A percentile compares a stretch with the other conserved stretches of the same genome.
These are phyloP conservation scores for Hanseniaspora lachancei DNA, from an alignment of 805 yeast species.

Conservation along the genomic window DNA sequence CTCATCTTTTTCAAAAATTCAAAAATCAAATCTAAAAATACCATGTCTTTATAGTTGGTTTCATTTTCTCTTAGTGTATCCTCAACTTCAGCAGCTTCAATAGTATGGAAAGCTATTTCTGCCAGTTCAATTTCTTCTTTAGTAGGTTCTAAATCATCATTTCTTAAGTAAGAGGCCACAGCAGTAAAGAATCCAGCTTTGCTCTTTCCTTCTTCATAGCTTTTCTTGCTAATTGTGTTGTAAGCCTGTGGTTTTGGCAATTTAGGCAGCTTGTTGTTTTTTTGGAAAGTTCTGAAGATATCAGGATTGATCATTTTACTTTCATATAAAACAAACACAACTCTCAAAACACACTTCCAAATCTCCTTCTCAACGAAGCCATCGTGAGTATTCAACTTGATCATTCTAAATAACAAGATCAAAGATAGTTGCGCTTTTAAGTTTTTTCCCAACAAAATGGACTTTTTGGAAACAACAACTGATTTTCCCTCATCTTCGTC, in stretches of 20 bases:
- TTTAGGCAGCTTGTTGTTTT: slow-evolving; percentile 36
- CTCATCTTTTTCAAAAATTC: slow-evolving; percentile 28
- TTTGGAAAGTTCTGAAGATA: slow-evolving; percentile 52
- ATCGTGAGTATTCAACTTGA: slow-evolving; percentile 42
- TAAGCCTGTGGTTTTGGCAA: slow-evolving; percentile 56
- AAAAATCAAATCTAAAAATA: slow-evolving; percentile 28
- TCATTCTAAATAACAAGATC: slow-evolving; percentile 68
- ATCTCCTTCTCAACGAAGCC: slow-evolving; percentile 30
- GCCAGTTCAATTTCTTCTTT: slow-evolving; percentile 87
- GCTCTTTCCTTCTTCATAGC: slow-evolving; percentile 35
- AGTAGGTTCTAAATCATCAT: slow-evolving; percentile 85
- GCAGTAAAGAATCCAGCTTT: slow-evolving; percentile 65
- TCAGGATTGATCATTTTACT: slow-evolving; percentile 60
- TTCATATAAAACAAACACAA: slow-evolving; percentile 54
- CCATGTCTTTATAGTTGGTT: slow-evolving; percentile 22
- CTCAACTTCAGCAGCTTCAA: slow-evolving; percentile 52
- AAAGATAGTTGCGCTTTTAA: slow-evolving; percentile 84
- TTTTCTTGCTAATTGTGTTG: slow-evolving; percentile 41
- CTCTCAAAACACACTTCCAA: slow-evolving; percentile 50
- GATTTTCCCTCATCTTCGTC: slow-evolving; percentile 47
- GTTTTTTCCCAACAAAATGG: slow-evolving; percentile 77
- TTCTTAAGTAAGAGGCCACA: slow-evolving; percentile 80
- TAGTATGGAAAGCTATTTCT: slow-evolving; percentile 67
- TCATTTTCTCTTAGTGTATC: slow-evolving; percentile 40
- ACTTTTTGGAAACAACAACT: slow-evolving; percentile 50